Base-by-base conservation (phyloP, 2,329 filamentous ascomycete genomes). In the Tolypocladium ovalisporum region DNA sequence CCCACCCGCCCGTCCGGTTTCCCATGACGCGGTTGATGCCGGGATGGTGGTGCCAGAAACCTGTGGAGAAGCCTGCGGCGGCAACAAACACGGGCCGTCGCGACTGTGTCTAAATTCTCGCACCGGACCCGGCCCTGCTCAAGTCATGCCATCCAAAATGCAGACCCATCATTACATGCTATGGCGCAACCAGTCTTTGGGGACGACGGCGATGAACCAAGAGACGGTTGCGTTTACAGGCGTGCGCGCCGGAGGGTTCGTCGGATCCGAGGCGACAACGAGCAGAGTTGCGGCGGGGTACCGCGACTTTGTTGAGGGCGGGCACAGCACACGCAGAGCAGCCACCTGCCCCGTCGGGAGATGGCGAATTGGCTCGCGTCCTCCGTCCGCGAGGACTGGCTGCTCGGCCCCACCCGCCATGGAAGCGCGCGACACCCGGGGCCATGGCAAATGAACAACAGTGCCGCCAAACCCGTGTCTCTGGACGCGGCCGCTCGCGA, bases 391-490 rank as follows among this genome's bases (percentile, higher is more conserved):
- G 29, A 47, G 15, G 53, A 32, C 32, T 54, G 53, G 54, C 40
- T n/a, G 17, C 54, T 55, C 54, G 54, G 54, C 54, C 54, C 54
- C 54, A 55, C 54, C 35, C 40, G 54, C 27, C 39, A 24, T 44
- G 47, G 47, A 34, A 32, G 17, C 44, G 27, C 32, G 54, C 40
- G 40, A 55, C 44, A 17, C n/a, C 56, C 40, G 56, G 56, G 40
- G 42, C 29, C 2, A 55, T 34, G 22, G 49, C 22, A 54, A 49
- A 39, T 40, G 55, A 34, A 52, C 51, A 34, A n/a, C 39, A 13
- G 44, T 29, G 27, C 15, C 42, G 24, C 24, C 42, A 19, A 47
- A 47, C 13, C 42, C 42, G 42, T 32, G 44, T 49, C 27, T n/a
- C 27, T 49, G 44, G 8, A 27, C 44, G 27, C 27, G 3, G 44